Evolutionary conservation across 371 early-diverging fungal genomes (phyloP).

Genomic region (Mortierella sp.): DNA sequence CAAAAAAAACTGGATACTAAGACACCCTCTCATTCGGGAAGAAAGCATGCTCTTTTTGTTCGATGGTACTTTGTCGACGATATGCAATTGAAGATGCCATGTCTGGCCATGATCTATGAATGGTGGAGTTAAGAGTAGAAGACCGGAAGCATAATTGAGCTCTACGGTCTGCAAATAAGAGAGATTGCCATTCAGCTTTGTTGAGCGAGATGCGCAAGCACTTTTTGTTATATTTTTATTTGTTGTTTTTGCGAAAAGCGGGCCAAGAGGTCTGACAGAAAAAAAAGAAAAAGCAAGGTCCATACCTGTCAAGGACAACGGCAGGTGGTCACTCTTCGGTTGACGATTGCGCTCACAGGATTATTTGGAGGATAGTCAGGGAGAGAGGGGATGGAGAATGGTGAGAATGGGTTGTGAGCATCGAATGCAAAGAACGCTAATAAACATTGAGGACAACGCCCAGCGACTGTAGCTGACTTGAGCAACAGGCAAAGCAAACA

Average conservation of each 20-base stretch:
- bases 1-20: neutral
- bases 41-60: too few relatives aligned
- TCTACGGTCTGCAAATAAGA: neutral
- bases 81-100: neutral
- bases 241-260: neutral
- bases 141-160: too few relatives aligned
- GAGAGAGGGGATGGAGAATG: neutral
- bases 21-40: neutral
- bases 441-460: neutral
- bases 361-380: neutral
- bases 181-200: neutral
- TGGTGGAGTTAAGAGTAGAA: too few relatives aligned
- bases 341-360: neutral
- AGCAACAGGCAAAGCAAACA: neutral
- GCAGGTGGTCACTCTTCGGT: neutral
- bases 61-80: too few relatives aligned
- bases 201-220: neutral
- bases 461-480: neutral
- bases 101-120: too few relatives aligned
- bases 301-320: neutral
- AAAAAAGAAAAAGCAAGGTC: neutral
- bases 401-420: neutral
- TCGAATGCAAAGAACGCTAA: slow-evolving; percentile 4
- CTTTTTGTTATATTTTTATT: neutral
- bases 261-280: neutral